Conservation (phyloP, 2,329 filamentous ascomycete genomes). For the Fusarium praegraminearum region DNA sequence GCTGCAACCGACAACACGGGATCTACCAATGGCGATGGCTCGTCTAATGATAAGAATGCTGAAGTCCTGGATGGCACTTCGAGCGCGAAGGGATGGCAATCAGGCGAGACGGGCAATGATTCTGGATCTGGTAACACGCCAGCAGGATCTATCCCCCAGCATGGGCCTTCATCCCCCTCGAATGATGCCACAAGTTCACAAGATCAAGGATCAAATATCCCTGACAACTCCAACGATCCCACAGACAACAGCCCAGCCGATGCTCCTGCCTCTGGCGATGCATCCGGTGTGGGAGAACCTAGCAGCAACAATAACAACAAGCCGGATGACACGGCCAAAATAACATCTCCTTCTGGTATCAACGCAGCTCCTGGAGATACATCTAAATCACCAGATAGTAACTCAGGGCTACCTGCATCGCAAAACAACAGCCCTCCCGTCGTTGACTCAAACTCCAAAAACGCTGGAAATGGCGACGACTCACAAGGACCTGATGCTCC, state of each 20-base stretch:
- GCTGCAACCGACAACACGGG: neutral
- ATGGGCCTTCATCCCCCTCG: neutral
- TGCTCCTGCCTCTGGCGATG: neutral
- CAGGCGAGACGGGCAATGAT: neutral
- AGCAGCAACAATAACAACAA: too few species aligned
- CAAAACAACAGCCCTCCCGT: neutral
- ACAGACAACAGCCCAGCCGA: too few species aligned
- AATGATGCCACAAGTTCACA: neutral
- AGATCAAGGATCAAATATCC: neutral
- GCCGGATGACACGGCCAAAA: fast-evolving
- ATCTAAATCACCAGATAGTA: neutral
- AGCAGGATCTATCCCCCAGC: neutral
- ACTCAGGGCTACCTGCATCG: neutral
- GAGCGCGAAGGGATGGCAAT: neutral
- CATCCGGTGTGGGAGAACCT: neutral
- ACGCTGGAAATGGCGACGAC: neutral
- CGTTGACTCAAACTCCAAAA: neutral
- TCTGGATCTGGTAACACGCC: neutral
- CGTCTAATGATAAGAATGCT: neutral
- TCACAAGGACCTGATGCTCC: neutral
- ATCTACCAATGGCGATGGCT: neutral
- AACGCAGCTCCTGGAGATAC: neutral
- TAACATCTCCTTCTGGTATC: neutral
- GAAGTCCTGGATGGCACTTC: neutral
- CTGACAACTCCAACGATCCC: neutral